These are phyloP conservation scores for Pterula multifida DNA, from an alignment of 1,284 basidiomycete genomes.

Conservation along the genomic window DNA sequence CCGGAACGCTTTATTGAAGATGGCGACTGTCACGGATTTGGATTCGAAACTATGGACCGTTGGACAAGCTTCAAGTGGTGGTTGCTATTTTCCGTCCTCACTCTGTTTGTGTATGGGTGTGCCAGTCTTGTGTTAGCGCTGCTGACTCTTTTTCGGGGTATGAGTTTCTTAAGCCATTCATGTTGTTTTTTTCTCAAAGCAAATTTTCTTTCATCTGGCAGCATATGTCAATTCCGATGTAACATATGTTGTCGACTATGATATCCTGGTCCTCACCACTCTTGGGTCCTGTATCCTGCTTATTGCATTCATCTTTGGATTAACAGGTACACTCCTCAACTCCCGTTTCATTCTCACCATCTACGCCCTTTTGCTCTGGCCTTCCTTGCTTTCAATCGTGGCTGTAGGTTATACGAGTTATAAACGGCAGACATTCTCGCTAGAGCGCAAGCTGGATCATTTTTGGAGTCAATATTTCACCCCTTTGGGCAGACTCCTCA, in stretches of 20 bases:
- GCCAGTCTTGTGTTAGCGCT: not conserved
- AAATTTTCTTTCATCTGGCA: too few relatives aligned
- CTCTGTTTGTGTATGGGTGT: conserved; percentile 16
- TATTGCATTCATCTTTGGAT: conserved; percentile 53
- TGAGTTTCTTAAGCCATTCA: not conserved
- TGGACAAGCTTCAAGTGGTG: conserved; percentile 52
- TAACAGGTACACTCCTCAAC: conserved; percentile 60
- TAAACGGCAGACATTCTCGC: conserved; percentile 55
- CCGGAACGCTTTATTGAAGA: not conserved
- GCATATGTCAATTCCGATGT: not conserved
- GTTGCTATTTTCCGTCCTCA: conserved; percentile 36
- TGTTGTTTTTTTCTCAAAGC: too few relatives aligned
- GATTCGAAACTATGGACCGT: conserved; percentile 23
- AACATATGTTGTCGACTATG: conserved; percentile 12
- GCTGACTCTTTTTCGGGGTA: not conserved
- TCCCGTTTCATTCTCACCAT: conserved; percentile 63
- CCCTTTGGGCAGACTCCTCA: conserved; percentile 38
- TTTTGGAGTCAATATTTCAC: conserved; percentile 63
- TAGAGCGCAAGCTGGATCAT: conserved; percentile 62
- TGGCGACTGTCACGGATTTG: conserved; percentile 5
- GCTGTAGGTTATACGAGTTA: conserved; percentile 62
- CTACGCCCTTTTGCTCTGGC: conserved; percentile 64
- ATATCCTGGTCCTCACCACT: conserved; percentile 52
- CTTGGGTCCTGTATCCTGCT: conserved; percentile 44
- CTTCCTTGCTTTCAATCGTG: conserved; percentile 48